Conservation (phyloP, 2,329 filamentous ascomycete species). For the Hirsutella rhossiliensis region DNA sequence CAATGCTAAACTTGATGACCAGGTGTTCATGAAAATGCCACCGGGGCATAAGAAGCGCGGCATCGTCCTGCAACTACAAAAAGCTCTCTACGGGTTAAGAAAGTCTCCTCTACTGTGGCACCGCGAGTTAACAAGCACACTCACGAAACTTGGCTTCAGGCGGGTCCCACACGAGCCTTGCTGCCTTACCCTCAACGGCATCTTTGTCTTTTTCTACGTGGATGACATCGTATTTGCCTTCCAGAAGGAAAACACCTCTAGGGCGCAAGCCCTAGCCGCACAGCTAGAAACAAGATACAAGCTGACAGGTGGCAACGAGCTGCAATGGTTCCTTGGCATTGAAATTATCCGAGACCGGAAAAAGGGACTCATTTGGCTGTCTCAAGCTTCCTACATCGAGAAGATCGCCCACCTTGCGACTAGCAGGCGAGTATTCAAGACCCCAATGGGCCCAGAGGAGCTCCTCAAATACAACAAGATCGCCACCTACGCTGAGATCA, state of each 20-base stretch:
- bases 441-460: too few species aligned
- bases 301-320: not conserved
- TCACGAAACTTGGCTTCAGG: too few species aligned
- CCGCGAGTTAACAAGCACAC: too few species aligned
- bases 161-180: too few species aligned
- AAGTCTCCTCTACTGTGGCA: constrained; percentile 6
- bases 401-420: too few species aligned
- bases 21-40: constrained; percentile 1
- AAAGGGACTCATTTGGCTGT: not conserved
- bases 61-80: constrained; percentile 1
- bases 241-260: not conserved
- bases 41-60: constrained; percentile 2
- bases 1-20: constrained; percentile 2
- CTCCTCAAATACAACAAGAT: too few species aligned
- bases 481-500: too few species aligned
- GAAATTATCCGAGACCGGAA: not conserved
- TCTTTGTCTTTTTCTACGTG: too few species aligned
- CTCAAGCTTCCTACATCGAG: not conserved
- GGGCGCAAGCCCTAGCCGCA: not conserved
- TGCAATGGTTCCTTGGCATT: not conserved
- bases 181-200: too few species aligned
- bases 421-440: too few species aligned
- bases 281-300: not conserved
- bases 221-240: too few species aligned
- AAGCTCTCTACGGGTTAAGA: constrained; percentile 8